Base-by-base conservation (phyloP, 306 rosid genomes). In the Ochetophila trinervis region DNA sequence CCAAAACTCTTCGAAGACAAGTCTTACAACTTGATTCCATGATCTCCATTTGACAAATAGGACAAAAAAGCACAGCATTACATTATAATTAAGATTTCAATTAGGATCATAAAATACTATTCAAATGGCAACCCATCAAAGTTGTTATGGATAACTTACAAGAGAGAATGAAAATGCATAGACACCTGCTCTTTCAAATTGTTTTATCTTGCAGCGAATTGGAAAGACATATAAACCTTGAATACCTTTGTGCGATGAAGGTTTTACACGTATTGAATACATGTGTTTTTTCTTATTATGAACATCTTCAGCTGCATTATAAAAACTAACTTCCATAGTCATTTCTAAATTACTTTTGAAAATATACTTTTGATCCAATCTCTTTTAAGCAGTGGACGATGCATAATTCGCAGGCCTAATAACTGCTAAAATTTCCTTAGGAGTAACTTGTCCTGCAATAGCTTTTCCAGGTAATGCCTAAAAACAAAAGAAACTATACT, bases 401-500 rank as follows among this genome's bases (percentile, higher is more conserved):
- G 19, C 55, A 53, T 57, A 78, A 45, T 67, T 78, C 24, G 52
- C 60, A 55, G 83, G 80, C 47, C 78, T 71, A 16, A 82, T 56
- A 63, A 82, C 64, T 7, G 83, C 86, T 63, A 82, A 74, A 53
- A 71, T 51, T 62, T 63, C 67, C 21, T 13, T 32, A 17, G 79
- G 83, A 40, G 80, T 76, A 64, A 23, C 62, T 47, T 74, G 55
- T 51, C 86, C 86, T n/a, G 86, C 81, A n/a, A 4, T 23, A 72
- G 53, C 61, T 30, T 18, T 55, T 4, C 35, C 22, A 34, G 75
- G 73, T 51, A 82, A 51, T 63, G 74, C 73, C 86, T 78, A 75
- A 18, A 48, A 63, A 30, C 12, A 62, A 17, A 22, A 63, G 7
- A 13, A 27, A 66, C 16, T 27, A 1, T 1, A 40, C 12, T 8